phyloP scores from a whole-genome alignment of 2,329 filamentous ascomycete genomes.

The Cladosporium sp. region DNA sequence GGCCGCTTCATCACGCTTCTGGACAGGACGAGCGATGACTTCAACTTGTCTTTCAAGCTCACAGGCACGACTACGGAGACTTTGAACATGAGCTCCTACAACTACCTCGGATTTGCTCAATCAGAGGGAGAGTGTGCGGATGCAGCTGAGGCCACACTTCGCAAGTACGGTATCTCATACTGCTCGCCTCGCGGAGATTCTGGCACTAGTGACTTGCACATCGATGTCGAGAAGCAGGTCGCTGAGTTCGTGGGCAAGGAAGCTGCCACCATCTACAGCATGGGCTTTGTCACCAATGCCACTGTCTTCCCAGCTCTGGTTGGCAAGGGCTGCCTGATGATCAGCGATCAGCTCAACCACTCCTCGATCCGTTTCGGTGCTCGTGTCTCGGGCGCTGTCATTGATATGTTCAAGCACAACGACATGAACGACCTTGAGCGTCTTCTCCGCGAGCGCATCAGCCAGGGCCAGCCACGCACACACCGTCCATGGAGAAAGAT shows the following conservation, averaged over 20 bases:
- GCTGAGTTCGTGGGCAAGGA: conserved; percentile 93
- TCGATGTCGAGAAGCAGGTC: conserved; percentile 86
- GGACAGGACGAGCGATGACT: conserved; percentile 85
- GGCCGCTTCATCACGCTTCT: conserved; percentile 90
- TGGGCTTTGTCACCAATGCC: conserved; percentile 97
- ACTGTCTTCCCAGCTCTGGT: conserved; percentile 89
- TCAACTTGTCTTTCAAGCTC: conserved; percentile 84
- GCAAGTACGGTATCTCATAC: conserved; percentile 78
- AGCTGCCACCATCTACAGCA: conserved; percentile 93
- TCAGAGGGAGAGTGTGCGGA: conserved; percentile 96
- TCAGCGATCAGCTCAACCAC: conserved; percentile 97
- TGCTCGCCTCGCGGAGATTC: conserved; percentile 78
- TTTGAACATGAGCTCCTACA: conserved; percentile 98
- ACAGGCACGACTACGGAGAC: conserved; percentile 91
- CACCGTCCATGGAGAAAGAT: conserved; percentile 99
- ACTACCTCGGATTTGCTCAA: conserved; percentile 97
- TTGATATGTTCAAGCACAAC: conserved; percentile 96
- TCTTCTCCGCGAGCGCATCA: conserved; percentile 84
- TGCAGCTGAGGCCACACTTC: conserved; percentile 78
- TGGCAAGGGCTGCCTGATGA: conserved; percentile 86
- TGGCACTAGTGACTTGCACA: conserved; percentile 80
- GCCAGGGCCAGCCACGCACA: conserved; percentile 95
- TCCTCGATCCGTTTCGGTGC: conserved; percentile 95
- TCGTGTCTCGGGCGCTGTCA: conserved; percentile 89
- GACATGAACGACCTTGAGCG: conserved; percentile 85